A percentile compares a stretch with the other conserved stretches of the same genome.
Evolutionary conservation across 805 yeast genomes (phyloP).

Genomic region (Alloascoidea hylecoeti): DNA sequence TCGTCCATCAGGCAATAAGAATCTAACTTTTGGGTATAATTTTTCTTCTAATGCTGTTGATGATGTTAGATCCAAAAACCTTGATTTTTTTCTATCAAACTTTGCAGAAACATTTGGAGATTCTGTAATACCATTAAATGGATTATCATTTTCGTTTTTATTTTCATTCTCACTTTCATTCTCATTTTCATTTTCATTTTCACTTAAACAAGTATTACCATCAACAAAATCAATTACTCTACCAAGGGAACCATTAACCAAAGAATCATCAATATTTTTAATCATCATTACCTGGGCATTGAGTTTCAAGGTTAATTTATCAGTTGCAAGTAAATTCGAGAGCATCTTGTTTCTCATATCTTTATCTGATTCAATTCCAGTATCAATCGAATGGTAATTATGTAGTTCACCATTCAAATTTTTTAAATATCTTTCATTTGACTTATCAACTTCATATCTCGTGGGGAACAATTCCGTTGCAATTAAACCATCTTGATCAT

Average conservation of each 20-base stretch:
- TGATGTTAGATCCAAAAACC: neutral
- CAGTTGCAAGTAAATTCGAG: conserved; percentile 56
- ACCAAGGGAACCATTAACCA: conserved; percentile 92
- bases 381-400: conserved; percentile 32
- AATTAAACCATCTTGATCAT: conserved; percentile 57
- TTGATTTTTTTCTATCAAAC: neutral
- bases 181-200: neutral
- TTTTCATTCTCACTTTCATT: neutral
- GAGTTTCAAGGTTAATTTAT: conserved; percentile 46
- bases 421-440: conserved; percentile 43
- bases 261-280: conserved; percentile 57
- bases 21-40: conserved; percentile 62
- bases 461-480: conserved; percentile 90
- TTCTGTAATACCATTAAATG: neutral
- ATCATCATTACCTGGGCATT: conserved; percentile 94
- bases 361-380: conserved; percentile 13
- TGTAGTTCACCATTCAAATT: conserved; percentile 31
- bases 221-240: conserved; percentile 42
- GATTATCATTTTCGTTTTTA: neutral
- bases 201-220: neutral
- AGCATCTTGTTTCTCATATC: conserved; percentile 25
- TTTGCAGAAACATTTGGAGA: neutral
- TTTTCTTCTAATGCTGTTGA: neutral
- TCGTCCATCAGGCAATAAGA: conserved; percentile 54
- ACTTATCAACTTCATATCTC: conserved; percentile 66